A percentile compares a stretch with the other conserved stretches of the same genome.
These are phyloP conservation scores for Capronia epimyces DNA, from an alignment of 2,329 filamentous ascomycete species.

Conservation along the genomic window DNA sequence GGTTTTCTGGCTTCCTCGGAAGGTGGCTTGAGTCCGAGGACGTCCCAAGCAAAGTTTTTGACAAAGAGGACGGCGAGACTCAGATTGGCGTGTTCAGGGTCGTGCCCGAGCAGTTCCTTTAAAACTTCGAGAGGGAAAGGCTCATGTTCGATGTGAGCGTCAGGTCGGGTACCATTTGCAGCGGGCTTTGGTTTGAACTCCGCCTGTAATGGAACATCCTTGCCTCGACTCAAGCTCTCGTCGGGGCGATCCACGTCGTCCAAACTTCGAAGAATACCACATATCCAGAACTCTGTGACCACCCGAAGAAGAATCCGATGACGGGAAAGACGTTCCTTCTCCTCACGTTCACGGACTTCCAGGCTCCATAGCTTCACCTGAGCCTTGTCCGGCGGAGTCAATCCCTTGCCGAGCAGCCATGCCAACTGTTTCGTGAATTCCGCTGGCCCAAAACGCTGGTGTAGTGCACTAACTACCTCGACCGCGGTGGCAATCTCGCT, in stretches of 20 bases:
- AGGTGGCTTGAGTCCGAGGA: conserved; percentile 70
- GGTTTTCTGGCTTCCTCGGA: conserved; percentile 75
- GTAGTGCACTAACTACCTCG: conserved; percentile 88
- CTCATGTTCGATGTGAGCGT: conserved; percentile 66
- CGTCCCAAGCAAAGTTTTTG: conserved; percentile 93
- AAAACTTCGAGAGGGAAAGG: conserved; percentile 96
- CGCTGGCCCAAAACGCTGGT: conserved; percentile 83
- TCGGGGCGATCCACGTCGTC: conserved; percentile 62
- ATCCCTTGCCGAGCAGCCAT: conserved; percentile 84
- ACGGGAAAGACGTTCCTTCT: conserved; percentile 82
- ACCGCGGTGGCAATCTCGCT: conserved; percentile 89
- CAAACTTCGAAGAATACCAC: conserved; percentile 77
- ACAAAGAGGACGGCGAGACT: conserved; percentile 91
- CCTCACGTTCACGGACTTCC: conserved; percentile 87
- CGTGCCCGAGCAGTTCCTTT: conserved; percentile 90
- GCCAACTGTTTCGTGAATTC: conserved; percentile 90
- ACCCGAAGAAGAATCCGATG: conserved; percentile 83
- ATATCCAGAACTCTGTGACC: conserved; percentile 93
- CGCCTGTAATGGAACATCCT: conserved; percentile 44
- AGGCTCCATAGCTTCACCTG: conserved; percentile 70
- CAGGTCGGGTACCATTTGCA: conserved; percentile 51
- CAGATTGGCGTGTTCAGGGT: conserved; percentile 85
- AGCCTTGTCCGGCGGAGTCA: conserved; percentile 84
- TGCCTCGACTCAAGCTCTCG: conserved; percentile 52
- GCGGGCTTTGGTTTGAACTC: conserved; percentile 55